Conservation (phyloP, 1,284 basidiomycete genomes). For the Leccinum fuscescens region DNA sequence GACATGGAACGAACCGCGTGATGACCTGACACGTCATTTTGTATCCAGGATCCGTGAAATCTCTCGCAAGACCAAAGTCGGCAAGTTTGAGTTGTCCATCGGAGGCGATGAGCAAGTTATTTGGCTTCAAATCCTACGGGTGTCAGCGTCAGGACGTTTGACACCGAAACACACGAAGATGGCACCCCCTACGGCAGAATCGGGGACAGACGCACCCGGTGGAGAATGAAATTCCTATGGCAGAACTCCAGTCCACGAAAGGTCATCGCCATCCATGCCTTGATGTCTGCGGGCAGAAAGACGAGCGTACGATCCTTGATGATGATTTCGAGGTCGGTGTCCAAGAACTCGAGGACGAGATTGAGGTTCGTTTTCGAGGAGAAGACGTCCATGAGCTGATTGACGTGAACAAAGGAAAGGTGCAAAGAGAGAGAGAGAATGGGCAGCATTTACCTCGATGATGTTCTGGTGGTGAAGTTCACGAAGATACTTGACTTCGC, state of each 20-base stretch:
- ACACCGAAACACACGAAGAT: slow-evolving; percentile 1
- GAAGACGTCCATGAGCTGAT: slow-evolving; percentile 92
- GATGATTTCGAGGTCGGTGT: slow-evolving; percentile 96
- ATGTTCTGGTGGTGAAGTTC: slow-evolving; percentile 95
- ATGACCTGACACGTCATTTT: slow-evolving; percentile 99
- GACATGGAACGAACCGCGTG: slow-evolving; percentile 62
- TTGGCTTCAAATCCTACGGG: slow-evolving; percentile 95
- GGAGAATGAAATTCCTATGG: slow-evolving; percentile 90
- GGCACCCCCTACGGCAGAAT: slow-evolving; percentile 7
- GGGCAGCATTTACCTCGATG: slow-evolving; percentile 59
- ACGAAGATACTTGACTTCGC: slow-evolving; percentile 96
- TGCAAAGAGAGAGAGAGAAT: not conserved
- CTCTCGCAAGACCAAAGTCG: slow-evolving; percentile 97
- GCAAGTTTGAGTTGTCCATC: slow-evolving; percentile 95
- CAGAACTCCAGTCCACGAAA: slow-evolving; percentile 96
- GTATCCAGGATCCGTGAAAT: slow-evolving; percentile 89
- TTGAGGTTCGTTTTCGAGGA: slow-evolving; percentile 96
- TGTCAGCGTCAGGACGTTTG: slow-evolving; percentile 8
- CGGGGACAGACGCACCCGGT: slow-evolving; percentile 65
- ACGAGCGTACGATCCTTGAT: slow-evolving; percentile 92
- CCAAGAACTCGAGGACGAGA: slow-evolving; percentile 95
- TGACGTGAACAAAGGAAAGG: not conserved
- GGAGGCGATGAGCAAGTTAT: slow-evolving; percentile 93
- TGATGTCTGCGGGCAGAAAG: slow-evolving; percentile 94
- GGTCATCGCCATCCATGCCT: slow-evolving; percentile 99